Evolutionary conservation across 176 grass and related monocot genomes (phyloP).

Genomic region (Bolboschoenus planiculmis): DNA sequence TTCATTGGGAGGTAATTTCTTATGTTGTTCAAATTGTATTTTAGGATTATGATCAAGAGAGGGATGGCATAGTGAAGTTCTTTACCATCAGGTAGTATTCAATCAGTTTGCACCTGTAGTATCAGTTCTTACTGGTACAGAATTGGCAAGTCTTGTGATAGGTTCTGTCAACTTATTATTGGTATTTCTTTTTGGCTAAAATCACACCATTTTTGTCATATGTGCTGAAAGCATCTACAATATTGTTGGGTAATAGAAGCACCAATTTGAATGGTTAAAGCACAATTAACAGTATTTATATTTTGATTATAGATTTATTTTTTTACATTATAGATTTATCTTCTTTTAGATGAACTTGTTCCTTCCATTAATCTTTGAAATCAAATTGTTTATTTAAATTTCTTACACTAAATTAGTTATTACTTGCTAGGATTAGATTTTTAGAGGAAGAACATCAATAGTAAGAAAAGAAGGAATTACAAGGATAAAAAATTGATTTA

Average conservation of each 20-base stretch:
- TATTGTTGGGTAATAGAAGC: not conserved
- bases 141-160: not conserved
- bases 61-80: not conserved
- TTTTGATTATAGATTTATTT: too few relatives aligned
- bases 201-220: not conserved
- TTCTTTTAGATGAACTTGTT: not conserved
- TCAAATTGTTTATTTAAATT: not conserved
- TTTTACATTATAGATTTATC: too few relatives aligned
- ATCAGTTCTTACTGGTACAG: not conserved
- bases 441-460: not conserved
- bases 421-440: not conserved
- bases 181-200: not conserved
- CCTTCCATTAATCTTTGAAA: not conserved
- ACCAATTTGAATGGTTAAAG: not conserved
- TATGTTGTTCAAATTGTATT: not conserved
- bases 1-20: slow-evolving; percentile 73
- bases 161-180: not conserved
- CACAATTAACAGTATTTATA: not conserved
- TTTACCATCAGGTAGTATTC: not conserved
- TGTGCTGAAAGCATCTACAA: not conserved
- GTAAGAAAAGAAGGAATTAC: not conserved
- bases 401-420: not conserved
- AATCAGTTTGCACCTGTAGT: not conserved
- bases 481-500: not conserved
- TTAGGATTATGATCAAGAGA: not conserved